These are phyloP conservation scores for Rhizopogon vesiculosus DNA, from an alignment of 768 basidiomycete species.

Conservation along the genomic window DNA sequence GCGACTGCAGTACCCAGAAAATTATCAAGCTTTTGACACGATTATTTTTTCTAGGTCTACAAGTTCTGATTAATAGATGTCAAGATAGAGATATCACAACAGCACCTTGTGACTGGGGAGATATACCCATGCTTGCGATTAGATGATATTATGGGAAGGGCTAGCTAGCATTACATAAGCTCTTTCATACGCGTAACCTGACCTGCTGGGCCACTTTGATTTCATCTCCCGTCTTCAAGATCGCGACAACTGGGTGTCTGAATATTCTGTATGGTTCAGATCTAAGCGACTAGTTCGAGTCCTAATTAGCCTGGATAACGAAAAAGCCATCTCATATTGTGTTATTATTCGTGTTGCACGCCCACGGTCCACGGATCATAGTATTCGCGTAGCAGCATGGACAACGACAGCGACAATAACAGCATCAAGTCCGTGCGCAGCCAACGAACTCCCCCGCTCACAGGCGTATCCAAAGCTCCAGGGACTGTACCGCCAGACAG, in stretches of 20 bases:
- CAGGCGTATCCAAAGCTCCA: constrained; percentile 31
- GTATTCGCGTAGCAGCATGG: constrained; percentile 32
- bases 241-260: not conserved
- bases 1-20: not conserved
- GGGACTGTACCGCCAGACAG: constrained; percentile 20
- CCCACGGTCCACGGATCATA: not conserved
- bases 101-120: too few species aligned
- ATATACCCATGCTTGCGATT: too few species aligned
- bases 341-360: not conserved
- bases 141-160: constrained; percentile 1
- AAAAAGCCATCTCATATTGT: not conserved
- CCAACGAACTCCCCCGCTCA: constrained; percentile 35
- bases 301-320: not conserved
- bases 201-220: not conserved
- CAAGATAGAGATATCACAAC: not conserved
- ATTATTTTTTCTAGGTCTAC: constrained; percentile 27
- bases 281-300: constrained; percentile 4
- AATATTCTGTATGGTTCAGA: constrained; percentile 9
- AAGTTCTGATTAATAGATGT: constrained; percentile 29
- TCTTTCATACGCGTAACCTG: not conserved
- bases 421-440: constrained; percentile 27
- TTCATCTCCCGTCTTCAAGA: constrained; percentile 9
- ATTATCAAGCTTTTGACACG: not conserved
- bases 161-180: constrained; percentile 22
- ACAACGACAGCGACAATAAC: constrained; percentile 19